Percentiles rank a stretch among this genome's conserved stretches.
phyloP scores from a whole-genome alignment of 2,329 filamentous ascomycete genomes.

The Monosporascus sp. region DNA sequence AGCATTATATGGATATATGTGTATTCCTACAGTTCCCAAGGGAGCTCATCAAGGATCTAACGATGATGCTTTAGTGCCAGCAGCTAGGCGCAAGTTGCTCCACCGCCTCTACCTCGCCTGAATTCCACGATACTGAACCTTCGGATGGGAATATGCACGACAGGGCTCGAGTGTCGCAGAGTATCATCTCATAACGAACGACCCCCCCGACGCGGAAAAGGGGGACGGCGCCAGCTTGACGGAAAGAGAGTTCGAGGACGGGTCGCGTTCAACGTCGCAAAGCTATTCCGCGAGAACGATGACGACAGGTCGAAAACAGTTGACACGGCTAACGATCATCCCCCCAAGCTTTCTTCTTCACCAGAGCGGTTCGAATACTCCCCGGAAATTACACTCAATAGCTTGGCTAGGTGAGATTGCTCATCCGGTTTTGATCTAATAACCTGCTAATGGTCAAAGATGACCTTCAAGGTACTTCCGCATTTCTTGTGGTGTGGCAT shows the following conservation, averaged over 20 bases:
- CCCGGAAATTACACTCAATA: conserved; percentile 14
- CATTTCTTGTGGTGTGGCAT: conserved; percentile 49
- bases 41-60: too few relatives aligned
- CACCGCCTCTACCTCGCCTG: background rate
- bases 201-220: background rate
- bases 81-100: too few relatives aligned
- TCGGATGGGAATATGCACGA: background rate
- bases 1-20: too few relatives aligned
- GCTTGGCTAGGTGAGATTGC: conserved; percentile 22
- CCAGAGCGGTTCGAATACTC: background rate
- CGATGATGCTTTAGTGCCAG: too few relatives aligned
- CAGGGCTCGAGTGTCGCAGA: background rate
- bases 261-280: background rate
- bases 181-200: background rate
- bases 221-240: background rate
- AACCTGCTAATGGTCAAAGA: conserved; percentile 26
- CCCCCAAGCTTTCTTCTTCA: conserved; percentile 15
- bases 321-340: conserved; percentile 8
- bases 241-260: background rate
- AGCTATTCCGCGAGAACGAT: background rate
- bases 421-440: background rate
- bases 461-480: conserved; percentile 50
- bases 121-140: background rate
- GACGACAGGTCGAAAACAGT: background rate
- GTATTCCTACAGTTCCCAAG: too few relatives aligned